phyloP scores from a whole-genome alignment of 202 grass and related monocot species.

The Bolboschoenoplectus hybrid region DNA sequence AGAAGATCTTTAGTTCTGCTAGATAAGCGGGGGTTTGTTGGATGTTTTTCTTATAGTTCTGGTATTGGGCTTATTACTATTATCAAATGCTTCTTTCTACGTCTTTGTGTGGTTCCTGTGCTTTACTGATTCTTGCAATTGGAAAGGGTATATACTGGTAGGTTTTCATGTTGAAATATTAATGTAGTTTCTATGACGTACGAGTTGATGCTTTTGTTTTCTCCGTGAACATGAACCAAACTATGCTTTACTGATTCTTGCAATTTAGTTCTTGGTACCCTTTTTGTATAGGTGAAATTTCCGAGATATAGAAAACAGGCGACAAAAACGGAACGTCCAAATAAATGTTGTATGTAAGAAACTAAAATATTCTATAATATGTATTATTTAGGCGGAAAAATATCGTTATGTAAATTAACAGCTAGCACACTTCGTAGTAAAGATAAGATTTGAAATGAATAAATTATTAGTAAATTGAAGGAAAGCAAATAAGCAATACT shows the following conservation, averaged over 20 bases:
- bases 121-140: conserved; percentile 26
- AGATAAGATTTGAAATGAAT: not conserved
- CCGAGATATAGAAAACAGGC: not conserved
- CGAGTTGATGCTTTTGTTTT: not conserved
- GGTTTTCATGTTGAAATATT: not conserved
- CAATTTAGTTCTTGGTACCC: not conserved
- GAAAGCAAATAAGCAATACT: not conserved
- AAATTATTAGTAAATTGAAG: not conserved
- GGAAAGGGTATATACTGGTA: not conserved
- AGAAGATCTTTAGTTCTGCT: conserved; percentile 29
- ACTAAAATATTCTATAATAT: not conserved
- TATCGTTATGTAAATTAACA: not conserved
- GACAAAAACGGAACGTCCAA: not conserved
- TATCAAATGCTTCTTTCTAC: not conserved
- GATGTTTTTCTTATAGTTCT: not conserved
- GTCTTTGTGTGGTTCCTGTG: not conserved
- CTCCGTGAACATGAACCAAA: not conserved
- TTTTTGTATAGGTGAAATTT: not conserved
- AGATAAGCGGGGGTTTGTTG: conserved; percentile 16
- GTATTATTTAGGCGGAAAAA: not conserved
- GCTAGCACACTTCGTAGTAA: not conserved
- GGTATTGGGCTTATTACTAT: not conserved
- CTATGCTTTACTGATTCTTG: conserved; percentile 15
- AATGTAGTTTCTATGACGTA: not conserved
- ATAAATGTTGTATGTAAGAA: not conserved